A percentile compares a stretch with the other conserved stretches of the same genome.
phyloP scores from a whole-genome alignment of 2,329 filamentous ascomycete species.

The Cytospora chrysosperma region DNA sequence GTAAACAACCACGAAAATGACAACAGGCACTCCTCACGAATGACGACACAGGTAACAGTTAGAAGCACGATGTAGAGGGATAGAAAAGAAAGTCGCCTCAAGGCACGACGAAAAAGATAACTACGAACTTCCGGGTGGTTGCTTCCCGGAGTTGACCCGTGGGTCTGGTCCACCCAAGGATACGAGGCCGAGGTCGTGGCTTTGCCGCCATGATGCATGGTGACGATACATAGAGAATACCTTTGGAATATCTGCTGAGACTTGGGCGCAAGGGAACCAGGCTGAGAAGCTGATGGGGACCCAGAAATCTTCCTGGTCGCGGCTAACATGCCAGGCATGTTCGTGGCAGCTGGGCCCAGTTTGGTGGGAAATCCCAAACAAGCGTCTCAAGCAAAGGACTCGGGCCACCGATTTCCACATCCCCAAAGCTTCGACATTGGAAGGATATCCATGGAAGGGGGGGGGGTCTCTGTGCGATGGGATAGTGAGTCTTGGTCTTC shows the following conservation, averaged over 20 bases:
- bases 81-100: conserved; percentile 4
- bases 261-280: neutral
- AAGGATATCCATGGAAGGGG: conserved; percentile 1
- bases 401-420: conserved; percentile 6
- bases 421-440: neutral
- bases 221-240: neutral
- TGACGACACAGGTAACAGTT: neutral
- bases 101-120: conserved; percentile 12
- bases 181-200: conserved; percentile 15
- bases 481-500: conserved; percentile 2
- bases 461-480: neutral
- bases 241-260: neutral
- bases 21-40: conserved; percentile 8
- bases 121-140: neutral
- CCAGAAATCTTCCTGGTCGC: conserved; percentile 8
- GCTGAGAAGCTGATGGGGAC: conserved; percentile 7
- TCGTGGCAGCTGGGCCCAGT: conserved; percentile 7
- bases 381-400: conserved; percentile 11
- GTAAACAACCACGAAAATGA: conserved; percentile 18
- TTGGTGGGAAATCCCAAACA: conserved; percentile 5
- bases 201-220: conserved; percentile 10
- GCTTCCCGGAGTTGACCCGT: conserved; percentile 2
- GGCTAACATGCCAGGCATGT: conserved; percentile 13
- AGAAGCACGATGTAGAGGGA: conserved; percentile 1
- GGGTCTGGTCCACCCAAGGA: conserved; percentile 17